phyloP scores from a whole-genome alignment of 2,329 filamentous ascomycete genomes.

The Apiospora koreana region DNA sequence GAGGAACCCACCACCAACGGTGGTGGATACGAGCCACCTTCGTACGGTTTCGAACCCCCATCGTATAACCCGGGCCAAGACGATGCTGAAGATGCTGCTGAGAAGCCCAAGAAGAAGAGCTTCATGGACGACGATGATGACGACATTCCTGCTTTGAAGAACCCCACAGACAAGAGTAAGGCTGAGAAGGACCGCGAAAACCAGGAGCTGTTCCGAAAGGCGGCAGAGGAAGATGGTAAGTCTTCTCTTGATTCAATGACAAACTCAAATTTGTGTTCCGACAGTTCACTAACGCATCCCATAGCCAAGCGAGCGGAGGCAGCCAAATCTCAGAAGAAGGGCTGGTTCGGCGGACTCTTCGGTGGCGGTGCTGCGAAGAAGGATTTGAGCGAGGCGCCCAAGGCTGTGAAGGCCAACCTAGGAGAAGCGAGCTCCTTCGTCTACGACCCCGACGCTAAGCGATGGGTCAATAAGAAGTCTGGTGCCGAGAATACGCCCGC shows the following conservation, averaged over 20 bases:
- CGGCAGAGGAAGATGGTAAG: constrained; percentile 75
- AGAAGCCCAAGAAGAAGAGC: constrained; percentile 71
- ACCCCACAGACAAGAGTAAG: constrained; percentile 60
- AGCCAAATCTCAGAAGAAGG: constrained; percentile 57
- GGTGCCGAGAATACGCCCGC: constrained; percentile 62
- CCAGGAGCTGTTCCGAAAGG: constrained; percentile 81
- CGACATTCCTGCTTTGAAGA: constrained; percentile 56
- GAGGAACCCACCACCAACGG: constrained; percentile 32
- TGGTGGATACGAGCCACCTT: constrained; percentile 60
- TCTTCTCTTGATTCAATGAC: constrained; percentile 1
- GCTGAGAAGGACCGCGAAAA: constrained; percentile 75
- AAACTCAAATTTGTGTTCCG: background rate
- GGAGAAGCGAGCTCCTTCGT: constrained; percentile 92
- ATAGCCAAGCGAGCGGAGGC: constrained; percentile 63
- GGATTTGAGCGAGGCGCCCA: constrained; percentile 48
- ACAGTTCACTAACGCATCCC: background rate
- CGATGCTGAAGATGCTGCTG: constrained; percentile 46
- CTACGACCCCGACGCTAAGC: constrained; percentile 93
- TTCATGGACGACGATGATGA: constrained; percentile 83
- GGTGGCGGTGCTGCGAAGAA: constrained; percentile 67
- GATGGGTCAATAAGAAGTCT: constrained; percentile 97
- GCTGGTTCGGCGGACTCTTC: constrained; percentile 87
- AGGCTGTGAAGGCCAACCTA: constrained; percentile 83
- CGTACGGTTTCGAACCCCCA: constrained; percentile 58
- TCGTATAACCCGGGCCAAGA: constrained; percentile 55